Conservation (phyloP, 106 monocot genomes). For the Agapanthus africanus region DNA sequence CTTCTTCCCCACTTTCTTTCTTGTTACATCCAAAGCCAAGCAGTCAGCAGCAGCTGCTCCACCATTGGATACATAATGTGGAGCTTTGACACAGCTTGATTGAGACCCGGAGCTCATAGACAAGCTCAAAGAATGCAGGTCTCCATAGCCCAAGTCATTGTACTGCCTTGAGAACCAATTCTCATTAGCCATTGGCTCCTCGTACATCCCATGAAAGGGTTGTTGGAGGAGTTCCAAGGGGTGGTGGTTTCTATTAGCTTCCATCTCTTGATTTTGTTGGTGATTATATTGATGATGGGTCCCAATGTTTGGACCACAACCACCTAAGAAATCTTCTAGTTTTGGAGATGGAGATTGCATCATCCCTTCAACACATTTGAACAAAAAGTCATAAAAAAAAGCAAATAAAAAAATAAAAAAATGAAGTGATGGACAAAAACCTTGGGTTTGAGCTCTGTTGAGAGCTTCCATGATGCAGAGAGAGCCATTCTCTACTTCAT, state of each 20-base stretch:
- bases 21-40: slow-evolving; percentile 35
- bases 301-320: slow-evolving; percentile 79
- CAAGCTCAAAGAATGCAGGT: slow-evolving; percentile 71
- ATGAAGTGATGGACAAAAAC: no score
- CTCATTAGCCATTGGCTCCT: no score
- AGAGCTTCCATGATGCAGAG: slow-evolving; percentile 96
- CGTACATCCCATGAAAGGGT: no score
- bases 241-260: slow-evolving; percentile 28
- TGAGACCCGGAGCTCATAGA: slow-evolving; percentile 95
- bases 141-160: slow-evolving; percentile 43
- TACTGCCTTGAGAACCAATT: no score
- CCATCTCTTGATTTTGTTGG: slow-evolving; percentile 62
- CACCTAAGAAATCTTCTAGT: slow-evolving; percentile 87
- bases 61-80: no score
- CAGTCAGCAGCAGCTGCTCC: slow-evolving; percentile 14
- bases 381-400: neutral
- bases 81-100: slow-evolving; percentile 56
- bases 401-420: no score
- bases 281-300: slow-evolving; percentile 61
- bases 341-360: slow-evolving; percentile 81
- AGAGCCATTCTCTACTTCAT: slow-evolving; percentile 94
- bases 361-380: slow-evolving; percentile 40
- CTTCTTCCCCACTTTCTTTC: slow-evolving; percentile 81
- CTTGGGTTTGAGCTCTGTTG: slow-evolving; percentile 42
- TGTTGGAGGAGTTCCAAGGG: slow-evolving; percentile 52